These are phyloP conservation scores for Globisporangium paddicum DNA, from an alignment of 352 stramenopile genomes.

Conservation along the genomic window DNA sequence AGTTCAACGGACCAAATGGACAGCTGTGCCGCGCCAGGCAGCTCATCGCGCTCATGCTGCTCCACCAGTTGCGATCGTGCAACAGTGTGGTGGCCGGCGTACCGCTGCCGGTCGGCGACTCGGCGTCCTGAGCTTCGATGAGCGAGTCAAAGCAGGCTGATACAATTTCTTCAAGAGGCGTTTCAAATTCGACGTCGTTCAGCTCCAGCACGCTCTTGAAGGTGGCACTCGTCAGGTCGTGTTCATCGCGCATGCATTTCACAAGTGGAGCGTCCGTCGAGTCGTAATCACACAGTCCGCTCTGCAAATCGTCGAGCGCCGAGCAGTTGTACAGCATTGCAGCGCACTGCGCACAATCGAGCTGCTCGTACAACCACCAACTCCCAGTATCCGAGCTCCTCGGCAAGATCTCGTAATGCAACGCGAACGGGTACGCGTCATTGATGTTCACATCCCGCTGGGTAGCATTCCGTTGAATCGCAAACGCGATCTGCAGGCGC, in stretches of 20 bases:
- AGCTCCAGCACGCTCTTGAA: not conserved
- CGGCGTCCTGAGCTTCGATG: not conserved
- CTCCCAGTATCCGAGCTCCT: not conserved
- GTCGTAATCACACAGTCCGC: conserved; percentile 8
- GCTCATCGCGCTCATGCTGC: conserved; percentile 10
- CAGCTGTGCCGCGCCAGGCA: conserved; percentile 13
- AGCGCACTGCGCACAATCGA: conserved; percentile 1
- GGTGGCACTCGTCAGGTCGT: not conserved
- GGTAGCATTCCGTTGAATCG: conserved; percentile 7
- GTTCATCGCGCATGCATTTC: conserved; percentile 5
- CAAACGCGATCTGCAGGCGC: conserved; percentile 18
- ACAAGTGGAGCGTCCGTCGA: not conserved
- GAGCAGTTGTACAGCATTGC: conserved; percentile 14
- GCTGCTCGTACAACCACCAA: conserved; percentile 8
- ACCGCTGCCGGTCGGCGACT: not conserved
- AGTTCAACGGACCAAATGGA: conserved; percentile 19
- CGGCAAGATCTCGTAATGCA: not conserved
- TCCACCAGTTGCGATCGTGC: conserved; percentile 13
- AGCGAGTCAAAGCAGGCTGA: conserved; percentile 1
- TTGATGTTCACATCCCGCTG: conserved; percentile 9
- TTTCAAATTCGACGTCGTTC: not conserved
- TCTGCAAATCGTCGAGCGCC: conserved; percentile 1
- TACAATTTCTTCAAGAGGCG: not conserved
- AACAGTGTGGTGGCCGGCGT: not conserved
- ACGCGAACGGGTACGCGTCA: conserved; percentile 19